Percentiles rank a stretch among this genome's conserved stretches.
Evolutionary conservation across 371 early-diverging fungal species (phyloP).

Genomic region (Syncephalastrum racemosum): DNA sequence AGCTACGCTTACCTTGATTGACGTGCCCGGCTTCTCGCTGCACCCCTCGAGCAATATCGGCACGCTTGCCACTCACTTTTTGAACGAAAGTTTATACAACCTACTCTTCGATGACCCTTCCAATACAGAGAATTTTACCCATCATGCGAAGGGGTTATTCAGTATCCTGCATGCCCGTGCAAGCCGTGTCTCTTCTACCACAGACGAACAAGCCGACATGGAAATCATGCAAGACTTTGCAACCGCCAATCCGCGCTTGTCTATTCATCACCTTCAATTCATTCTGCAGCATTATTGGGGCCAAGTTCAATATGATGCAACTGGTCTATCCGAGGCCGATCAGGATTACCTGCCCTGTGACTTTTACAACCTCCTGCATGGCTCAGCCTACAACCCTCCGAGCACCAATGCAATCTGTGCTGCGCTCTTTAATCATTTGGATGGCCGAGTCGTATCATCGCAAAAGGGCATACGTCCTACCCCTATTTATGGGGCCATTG

Average conservation of each 20-base stretch:
- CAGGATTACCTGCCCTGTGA: slow-evolving; percentile 74
- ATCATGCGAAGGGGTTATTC: slow-evolving; percentile 54
- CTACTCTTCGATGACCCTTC: no score
- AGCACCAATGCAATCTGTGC: slow-evolving; percentile 77
- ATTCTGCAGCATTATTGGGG: slow-evolving; percentile 80
- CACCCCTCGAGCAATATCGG: slow-evolving; percentile 48
- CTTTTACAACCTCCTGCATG: slow-evolving; percentile 76
- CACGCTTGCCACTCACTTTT: slow-evolving; percentile 71
- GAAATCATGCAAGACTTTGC: slow-evolving; percentile 32
- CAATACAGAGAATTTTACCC: slow-evolving; percentile 39
- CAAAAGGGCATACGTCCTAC: slow-evolving; percentile 49
- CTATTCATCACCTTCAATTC: slow-evolving; percentile 41
- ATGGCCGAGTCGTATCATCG: slow-evolving; percentile 26
- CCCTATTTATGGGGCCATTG: neutral
- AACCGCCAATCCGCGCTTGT: slow-evolving; percentile 38
- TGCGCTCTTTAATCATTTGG: slow-evolving; percentile 73
- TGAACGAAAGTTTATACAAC: no score
- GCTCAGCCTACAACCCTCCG: slow-evolving; percentile 40
- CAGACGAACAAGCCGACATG: slow-evolving; percentile 34
- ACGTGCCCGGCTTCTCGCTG: slow-evolving; percentile 56
- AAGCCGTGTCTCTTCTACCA: slow-evolving; percentile 24
- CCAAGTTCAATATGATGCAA: slow-evolving; percentile 70
- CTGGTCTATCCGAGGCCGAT: slow-evolving; percentile 70
- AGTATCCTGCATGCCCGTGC: slow-evolving; percentile 56
- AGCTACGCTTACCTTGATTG: slow-evolving; percentile 69